Conservation (phyloP, 2,329 filamentous ascomycete genomes). For the Pseudocercospora vitis region DNA sequence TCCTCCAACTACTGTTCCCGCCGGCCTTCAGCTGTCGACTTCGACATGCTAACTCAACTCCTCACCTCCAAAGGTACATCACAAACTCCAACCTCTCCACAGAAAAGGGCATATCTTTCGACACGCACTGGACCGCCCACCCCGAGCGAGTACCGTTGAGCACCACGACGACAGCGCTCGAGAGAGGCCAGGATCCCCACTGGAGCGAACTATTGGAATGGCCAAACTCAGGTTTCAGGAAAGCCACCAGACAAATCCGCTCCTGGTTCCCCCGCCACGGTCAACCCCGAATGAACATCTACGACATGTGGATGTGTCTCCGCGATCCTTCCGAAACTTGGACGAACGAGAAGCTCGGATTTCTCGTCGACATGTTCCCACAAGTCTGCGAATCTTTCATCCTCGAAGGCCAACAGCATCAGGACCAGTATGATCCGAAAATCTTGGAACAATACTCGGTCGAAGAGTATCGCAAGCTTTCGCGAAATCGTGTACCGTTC, state of each 20-base stretch:
- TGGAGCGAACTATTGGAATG: constrained; percentile 49
- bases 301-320: constrained; percentile 69
- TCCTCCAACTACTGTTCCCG: constrained; percentile 11
- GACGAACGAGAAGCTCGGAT: constrained; percentile 64
- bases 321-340: constrained; percentile 61
- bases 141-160: constrained; percentile 40
- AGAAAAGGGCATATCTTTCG: constrained; percentile 59
- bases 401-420: constrained; percentile 24
- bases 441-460: constrained; percentile 23
- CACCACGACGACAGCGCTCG: constrained; percentile 46
- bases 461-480: constrained; percentile 30
- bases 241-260: constrained; percentile 53
- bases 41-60: constrained; percentile 18
- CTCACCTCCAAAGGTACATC: constrained; percentile 52
- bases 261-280: constrained; percentile 54
- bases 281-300: constrained; percentile 42
- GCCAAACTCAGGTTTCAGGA: constrained; percentile 49
- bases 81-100: constrained; percentile 62
- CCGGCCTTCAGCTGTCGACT: constrained; percentile 16
- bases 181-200: constrained; percentile 45
- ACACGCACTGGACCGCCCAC: constrained; percentile 55
- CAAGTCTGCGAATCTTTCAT: constrained; percentile 58
- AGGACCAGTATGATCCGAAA: constrained; percentile 38
- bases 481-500: constrained; percentile 44
- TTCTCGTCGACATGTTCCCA: constrained; percentile 68